These are phyloP conservation scores for Angomonas ambiguus DNA, from an alignment of 208 protist genomes.

Conservation along the genomic window DNA sequence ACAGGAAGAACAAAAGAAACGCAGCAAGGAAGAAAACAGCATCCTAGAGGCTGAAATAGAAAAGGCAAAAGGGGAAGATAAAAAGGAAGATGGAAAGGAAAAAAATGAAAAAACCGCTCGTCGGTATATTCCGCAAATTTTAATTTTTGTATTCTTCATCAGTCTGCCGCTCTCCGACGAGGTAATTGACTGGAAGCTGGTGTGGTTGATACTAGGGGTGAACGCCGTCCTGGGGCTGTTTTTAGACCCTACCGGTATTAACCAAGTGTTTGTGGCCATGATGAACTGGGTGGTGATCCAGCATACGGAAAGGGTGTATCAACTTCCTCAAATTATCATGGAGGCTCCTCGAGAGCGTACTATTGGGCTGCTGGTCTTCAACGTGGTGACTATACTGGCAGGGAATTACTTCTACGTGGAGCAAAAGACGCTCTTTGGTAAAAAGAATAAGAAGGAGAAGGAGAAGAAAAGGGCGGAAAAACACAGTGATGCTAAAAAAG, in stretches of 20 bases:
- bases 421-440: conserved; percentile 1
- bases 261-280: background rate
- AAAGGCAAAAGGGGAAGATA: background rate
- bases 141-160: conserved; percentile 73
- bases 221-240: conserved; percentile 47
- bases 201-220: conserved; percentile 38
- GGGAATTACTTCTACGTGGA: background rate
- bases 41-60: background rate
- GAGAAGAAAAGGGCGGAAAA: background rate
- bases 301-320: background rate
- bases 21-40: background rate
- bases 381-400: background rate
- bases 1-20: conserved; percentile 40
- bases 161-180: conserved; percentile 76
- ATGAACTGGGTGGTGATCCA: conserved; percentile 2
- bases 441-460: background rate
- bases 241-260: background rate
- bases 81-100: background rate
- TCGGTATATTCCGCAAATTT: conserved; percentile 48
- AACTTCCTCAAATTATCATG: background rate
- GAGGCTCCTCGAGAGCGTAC: background rate
- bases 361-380: too few species aligned
- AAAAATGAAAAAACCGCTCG: background rate
- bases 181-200: conserved; percentile 71
- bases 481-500: background rate